phyloP scores from a whole-genome alignment of 495 filamentous ascomycete genomes.

The Jackrogersella multiformis region DNA sequence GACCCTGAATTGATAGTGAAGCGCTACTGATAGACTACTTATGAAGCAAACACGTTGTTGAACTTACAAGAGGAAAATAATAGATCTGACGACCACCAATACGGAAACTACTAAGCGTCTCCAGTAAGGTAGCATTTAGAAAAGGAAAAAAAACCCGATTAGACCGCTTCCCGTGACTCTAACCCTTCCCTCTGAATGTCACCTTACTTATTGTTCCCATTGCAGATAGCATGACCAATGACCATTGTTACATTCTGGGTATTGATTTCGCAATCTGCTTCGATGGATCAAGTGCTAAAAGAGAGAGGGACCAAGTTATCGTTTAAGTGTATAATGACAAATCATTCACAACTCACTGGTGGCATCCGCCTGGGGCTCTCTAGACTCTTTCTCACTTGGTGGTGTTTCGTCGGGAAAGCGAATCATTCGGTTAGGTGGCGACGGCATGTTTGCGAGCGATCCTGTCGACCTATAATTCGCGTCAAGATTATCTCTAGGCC shows the following conservation, averaged over 20 bases:
- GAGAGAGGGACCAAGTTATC: not conserved
- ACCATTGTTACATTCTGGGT: slow-evolving; percentile 16
- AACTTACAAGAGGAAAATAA: not conserved
- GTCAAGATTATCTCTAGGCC: slow-evolving; percentile 11
- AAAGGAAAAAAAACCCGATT: not conserved
- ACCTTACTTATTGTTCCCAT: slow-evolving; percentile 25
- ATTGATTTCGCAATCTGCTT: not conserved
- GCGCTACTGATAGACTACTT: slow-evolving; percentile 8
- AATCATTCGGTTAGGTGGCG: slow-evolving; percentile 48
- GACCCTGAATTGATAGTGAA: not conserved
- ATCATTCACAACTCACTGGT: slow-evolving; percentile 13
- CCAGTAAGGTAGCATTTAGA: slow-evolving; percentile 1
- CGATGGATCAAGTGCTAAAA: not conserved
- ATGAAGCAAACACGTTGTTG: not conserved
- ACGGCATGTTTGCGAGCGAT: slow-evolving; percentile 3
- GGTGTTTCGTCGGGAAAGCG: slow-evolving; percentile 56
- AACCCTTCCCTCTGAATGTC: not conserved
- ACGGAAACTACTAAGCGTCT: slow-evolving; percentile 13
- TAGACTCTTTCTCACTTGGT: not conserved
- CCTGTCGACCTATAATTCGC: not conserved
- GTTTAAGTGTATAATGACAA: slow-evolving; percentile 9
- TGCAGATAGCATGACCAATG: slow-evolving; percentile 10
- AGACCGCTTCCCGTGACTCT: not conserved
- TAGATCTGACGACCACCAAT: slow-evolving; percentile 7
- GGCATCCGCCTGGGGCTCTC: slow-evolving; percentile 11